Evolutionary conservation across 345 rosid species (phyloP), one percentile per base, ranked within the genome.

Genomic region (Lagerstroemia speciosa): DNA sequence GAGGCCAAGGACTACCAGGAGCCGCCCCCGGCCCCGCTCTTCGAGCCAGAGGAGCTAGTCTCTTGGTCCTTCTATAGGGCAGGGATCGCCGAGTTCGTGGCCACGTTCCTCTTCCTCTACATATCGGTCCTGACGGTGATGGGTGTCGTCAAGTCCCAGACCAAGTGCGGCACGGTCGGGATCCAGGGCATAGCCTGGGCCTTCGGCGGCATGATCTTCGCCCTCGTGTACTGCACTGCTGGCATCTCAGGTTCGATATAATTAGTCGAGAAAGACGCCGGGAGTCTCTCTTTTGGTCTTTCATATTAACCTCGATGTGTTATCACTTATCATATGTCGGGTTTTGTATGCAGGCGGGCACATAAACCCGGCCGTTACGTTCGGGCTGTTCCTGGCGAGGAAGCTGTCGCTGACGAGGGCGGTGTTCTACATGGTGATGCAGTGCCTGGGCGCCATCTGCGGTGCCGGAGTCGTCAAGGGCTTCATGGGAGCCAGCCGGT

Each of bases 181-280:
- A 72, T 76, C 58, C 79, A 76, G 40, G 79, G 79, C 15, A 76
- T 76, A 29, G 79, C 79, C 5, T 76, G 79, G 79, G 79, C 79
- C 19, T 76, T 76, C 57, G 79, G 79, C 43, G 79, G 79, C 41
- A 76, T 76, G 79, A 76, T 76, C 72, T 76, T 76, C 60, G 75
- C 67, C 22, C 78, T 75, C 26, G 78, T 75, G 16, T 75, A 75
- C 68, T 70, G 78, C 27, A 76, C 79, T 15, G 79, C 79, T 45
- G 79, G 79, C 33, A 76, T 76, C 33, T 76, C 79, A 65, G 79
- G 79, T 76, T 58, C 16, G 65, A 26, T 32, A 29, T 41, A 2
- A 29, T 31, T 10, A 30, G 12, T 20, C n/a, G 0, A n/a, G 8
- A 24, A 6, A 8, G 6, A 46, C 6, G 6, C 2, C 46, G 16